Evolutionary conservation across 2,329 filamentous ascomycete species (phyloP), one percentile per base, ranked within the genome.

Genomic region (Geoglossum cookeanum): DNA sequence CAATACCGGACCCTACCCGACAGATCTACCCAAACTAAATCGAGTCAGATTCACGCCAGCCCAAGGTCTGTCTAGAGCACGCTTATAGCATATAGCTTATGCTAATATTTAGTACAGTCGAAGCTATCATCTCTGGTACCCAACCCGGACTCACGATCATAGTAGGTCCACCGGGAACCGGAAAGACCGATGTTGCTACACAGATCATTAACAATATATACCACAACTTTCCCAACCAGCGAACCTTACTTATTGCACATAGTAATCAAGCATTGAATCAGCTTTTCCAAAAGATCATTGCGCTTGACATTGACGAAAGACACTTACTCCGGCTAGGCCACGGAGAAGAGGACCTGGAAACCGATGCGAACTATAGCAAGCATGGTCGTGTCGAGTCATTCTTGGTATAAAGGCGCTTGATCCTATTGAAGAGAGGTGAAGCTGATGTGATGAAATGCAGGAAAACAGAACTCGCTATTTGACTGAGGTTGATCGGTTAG

Each of bases 161-260:
- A 63, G 87, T 98, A 60, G 92, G 92, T 0, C 92, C 92, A 57
- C 92, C 92, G 6, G 92, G 92, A 57, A 98, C 92, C 5, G 92
- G 94, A 61, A 98, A 98, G 74, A 98, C 92, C n/a, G 92, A 98
- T 70, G 92, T 98, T 56, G 90, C 89, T 53, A 96, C 91, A 3
- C 92, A 98, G 69, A 94, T 97, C 67, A 98, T 98, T 71, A 96
- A 87, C 73, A 96, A 97, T 68, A 85, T 98, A 63, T 98, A 98
- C 67, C 91, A 97, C 74, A 95, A 97, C 70, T 98, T 96, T 67
- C 90, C 92, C 6, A 77, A 84, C 61, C 89, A 98, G 69, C 85
- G 88, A 63, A 98, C 92, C 0, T 74, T 98, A 17, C 79, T 98
- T 45, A 81, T 98, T 61, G 92, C 92, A 3, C 92, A 98, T 69